Base-by-base conservation (phyloP, 2,329 filamentous ascomycete genomes). In the Aureobasidium sp. region DNA sequence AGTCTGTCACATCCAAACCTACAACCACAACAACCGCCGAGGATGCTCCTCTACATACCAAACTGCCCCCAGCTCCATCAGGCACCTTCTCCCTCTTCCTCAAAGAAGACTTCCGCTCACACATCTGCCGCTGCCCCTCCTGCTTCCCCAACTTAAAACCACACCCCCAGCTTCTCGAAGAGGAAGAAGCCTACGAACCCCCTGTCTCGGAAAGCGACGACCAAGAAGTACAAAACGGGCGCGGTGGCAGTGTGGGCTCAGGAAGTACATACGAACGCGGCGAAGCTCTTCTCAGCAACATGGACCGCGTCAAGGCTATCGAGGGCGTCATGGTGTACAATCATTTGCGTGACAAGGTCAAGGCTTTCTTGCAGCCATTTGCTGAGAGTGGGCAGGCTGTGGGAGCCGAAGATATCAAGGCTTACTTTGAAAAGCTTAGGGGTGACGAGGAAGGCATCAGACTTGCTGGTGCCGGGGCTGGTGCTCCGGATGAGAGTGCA, bases 251-350 rank as follows among this genome's bases (percentile, higher is more conserved):
- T 57, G 76, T 84, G 5, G 88, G 89, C 53, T 92, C 89, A 35
- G 89, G 89, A 47, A 94, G 88, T 64, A 79, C 99, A 2, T 84
- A 95, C 35, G 92, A 97, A 53, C 89, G 91, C 19, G 94, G 94
- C 49, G 94, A 99, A 75, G 93, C 90, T 50, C 93, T 92, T 0
- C 81, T 99, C 29, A 90, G 86, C 71, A 95, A 90, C 68, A 86
- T 99, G 60, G 94, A 99, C 71, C 88, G 94, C 2, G 93, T 97
- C 8, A 82, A 87, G 15, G 94, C 94, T 4, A 96, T 99, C 60
- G 72, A 99, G 73, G 94, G 94, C 17, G 93, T 95, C 47, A 96
- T 97, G 91, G 93, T 92, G 0, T 99, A 97, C 75, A 96, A 97
- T 69, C 88, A 95, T 68, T 81, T 99, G 62, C 94, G 95, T 70